phyloP scores from a whole-genome alignment of 2,329 filamentous ascomycete genomes.

The Mariannaea elegans region DNA sequence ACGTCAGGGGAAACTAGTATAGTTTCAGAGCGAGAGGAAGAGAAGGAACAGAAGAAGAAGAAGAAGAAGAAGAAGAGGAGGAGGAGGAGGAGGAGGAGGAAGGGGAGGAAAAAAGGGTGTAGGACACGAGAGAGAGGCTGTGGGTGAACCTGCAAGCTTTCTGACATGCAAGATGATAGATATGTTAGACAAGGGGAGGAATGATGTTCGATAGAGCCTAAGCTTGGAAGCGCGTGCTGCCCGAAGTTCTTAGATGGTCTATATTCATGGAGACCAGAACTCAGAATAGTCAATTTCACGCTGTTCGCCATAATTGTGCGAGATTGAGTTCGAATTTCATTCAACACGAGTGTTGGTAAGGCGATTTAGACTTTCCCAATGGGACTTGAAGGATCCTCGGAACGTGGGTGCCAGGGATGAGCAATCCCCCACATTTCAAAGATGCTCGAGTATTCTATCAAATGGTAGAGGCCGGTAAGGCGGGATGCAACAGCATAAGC shows the following conservation, averaged over 20 bases:
- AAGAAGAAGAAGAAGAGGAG: neutral
- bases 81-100: neutral
- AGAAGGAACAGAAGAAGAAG: neutral
- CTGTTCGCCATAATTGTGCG: neutral
- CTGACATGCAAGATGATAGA: neutral
- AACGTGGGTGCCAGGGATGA: constrained; percentile 2
- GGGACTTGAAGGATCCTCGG: constrained; percentile 6
- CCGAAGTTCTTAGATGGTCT: neutral
- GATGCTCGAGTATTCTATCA: neutral
- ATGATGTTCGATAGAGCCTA: neutral
- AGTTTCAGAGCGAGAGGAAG: neutral
- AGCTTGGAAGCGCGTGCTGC: neutral
- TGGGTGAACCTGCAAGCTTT: neutral
- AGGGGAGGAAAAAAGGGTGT: too few species aligned
- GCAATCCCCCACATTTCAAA: constrained; percentile 10
- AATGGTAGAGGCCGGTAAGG: neutral
- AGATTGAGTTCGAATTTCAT: constrained; percentile 7
- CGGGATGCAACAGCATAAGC: neutral
- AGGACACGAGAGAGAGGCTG: too few species aligned
- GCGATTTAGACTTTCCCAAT: constrained; percentile 20
- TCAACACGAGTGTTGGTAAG: constrained; percentile 11
- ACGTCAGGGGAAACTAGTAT: constrained; percentile 2
- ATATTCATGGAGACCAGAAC: neutral
- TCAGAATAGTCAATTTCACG: neutral
- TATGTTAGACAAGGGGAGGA: neutral